These are phyloP conservation scores for Populus ilicifolia DNA, from an alignment of 345 rosid genomes.

Conservation along the genomic window DNA sequence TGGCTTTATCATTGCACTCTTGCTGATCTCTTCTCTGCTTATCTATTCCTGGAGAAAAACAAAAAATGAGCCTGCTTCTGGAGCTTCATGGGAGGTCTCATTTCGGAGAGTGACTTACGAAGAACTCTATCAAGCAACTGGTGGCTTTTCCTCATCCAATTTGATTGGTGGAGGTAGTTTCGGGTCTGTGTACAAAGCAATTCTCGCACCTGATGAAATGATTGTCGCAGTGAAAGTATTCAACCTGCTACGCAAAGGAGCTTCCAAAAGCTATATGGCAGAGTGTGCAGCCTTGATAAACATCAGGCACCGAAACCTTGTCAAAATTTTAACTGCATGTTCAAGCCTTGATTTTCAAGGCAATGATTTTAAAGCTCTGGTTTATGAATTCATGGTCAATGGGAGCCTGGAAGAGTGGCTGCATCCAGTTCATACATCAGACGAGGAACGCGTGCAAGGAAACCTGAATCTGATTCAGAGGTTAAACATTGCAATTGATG, in stretches of 20 bases:
- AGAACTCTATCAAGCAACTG: not conserved
- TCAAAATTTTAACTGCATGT: constrained; percentile 5
- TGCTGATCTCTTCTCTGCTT: not conserved
- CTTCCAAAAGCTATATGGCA: constrained; percentile 1
- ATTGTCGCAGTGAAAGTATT: constrained; percentile 8
- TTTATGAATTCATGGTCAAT: constrained; percentile 6
- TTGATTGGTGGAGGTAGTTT: constrained; percentile 8
- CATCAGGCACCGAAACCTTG: constrained; percentile 7
- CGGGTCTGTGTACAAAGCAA: constrained; percentile 4
- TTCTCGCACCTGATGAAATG: not conserved
- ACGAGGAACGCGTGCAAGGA: not conserved
- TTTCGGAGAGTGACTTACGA: not conserved
- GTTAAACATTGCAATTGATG: not conserved
- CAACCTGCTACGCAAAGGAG: constrained; percentile 1
- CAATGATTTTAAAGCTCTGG: constrained; percentile 7
- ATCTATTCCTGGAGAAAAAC: not conserved
- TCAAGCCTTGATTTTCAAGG: constrained; percentile 2
- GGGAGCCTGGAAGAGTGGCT: constrained; percentile 11
- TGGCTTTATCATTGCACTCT: not conserved
- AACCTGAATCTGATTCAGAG: not conserved
- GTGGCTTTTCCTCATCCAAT: not conserved
- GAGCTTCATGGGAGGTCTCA: not conserved
- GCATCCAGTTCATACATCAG: not conserved
- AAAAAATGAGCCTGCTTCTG: not conserved
- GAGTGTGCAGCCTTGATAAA: constrained; percentile 1